Evolutionary conservation across 208 protist species (phyloP), one percentile per base, ranked within the genome.

Genomic region (Naegleria lovaniensis): DNA sequence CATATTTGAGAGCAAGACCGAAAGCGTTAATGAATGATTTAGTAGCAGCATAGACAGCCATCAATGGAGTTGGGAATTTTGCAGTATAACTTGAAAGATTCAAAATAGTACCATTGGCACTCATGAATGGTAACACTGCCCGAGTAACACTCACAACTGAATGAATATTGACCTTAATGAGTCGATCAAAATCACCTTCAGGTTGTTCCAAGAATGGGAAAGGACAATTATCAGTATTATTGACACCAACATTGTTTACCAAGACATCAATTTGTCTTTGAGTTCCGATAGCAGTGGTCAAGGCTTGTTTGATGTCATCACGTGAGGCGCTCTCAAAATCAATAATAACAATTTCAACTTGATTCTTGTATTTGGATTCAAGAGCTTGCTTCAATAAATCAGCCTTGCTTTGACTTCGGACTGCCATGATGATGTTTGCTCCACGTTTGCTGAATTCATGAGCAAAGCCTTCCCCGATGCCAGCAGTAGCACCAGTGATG

Each of bases 381-480:
- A 89, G 6, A 25, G 19, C 48, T 22, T 89, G 7, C 6, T 25
- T 52, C 15, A 67, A 41, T 19, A 83, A 52, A 3, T 59, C 25
- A 7, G n/a, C 38, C 13, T 92, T 43, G 5, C 48, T 40, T 41
- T 52, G 16, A 11, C 94, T 97, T 91, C 97, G 94, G 0, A 94
- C 93, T 90, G 98, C 94, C 33, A 98, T 92, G 85, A 96, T 94
- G n/a, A 98, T 92, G 91, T 97, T 98, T 90, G 98, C 96, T 52
- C 96, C 96, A 85, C 94, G 95, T 86, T 93, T 95, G 11, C 95
- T 96, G 16, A 98, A 95, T 90, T 98, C 96, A 33, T 97, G 51
- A 38, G 96, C 91, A 94, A 97, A 97, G 13, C 95, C 97, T 89
- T 94, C 94, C 39, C 97, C 97, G 90, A 99, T 98, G 85, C 55